phyloP scores from a whole-genome alignment of 1,139 yeast genomes.

The Hanseniaspora sp. region DNA sequence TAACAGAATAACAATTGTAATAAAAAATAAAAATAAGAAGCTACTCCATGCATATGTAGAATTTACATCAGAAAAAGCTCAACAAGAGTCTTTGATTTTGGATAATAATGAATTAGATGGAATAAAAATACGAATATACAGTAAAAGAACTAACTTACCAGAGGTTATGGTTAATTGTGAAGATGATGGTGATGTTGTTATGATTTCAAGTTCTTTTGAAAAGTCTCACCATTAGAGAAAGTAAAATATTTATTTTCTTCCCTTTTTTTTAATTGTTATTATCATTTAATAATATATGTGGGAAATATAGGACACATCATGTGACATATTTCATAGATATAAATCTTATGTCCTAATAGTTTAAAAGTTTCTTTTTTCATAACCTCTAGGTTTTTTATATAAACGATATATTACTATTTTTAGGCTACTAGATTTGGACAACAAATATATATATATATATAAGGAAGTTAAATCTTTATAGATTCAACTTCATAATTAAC shows the following conservation, averaged over 20 bases:
- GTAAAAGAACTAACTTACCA: slow-evolving; percentile 14
- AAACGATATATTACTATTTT: too few relatives aligned
- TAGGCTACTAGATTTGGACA: too few relatives aligned
- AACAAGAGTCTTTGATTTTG: slow-evolving; percentile 42
- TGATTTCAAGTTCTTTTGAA: slow-evolving; percentile 1
- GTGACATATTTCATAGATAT: too few relatives aligned
- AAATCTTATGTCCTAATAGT: too few relatives aligned
- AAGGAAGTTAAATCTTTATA: too few relatives aligned
- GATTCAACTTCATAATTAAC: too few relatives aligned
- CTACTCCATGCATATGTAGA: slow-evolving; percentile 60
- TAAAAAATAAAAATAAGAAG: slow-evolving; percentile 39
- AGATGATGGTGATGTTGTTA: slow-evolving; percentile 11
- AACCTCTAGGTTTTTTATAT: too few relatives aligned
- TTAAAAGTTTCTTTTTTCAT: too few relatives aligned
- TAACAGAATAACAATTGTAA: slow-evolving; percentile 63
- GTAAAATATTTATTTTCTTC: not conserved
- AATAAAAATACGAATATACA: slow-evolving; percentile 2
- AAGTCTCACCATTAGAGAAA: not conserved
- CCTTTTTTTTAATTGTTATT: not conserved
- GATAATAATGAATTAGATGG: slow-evolving; percentile 45
- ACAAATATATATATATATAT: too few relatives aligned
- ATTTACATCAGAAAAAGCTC: slow-evolving; percentile 40
- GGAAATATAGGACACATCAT: too few relatives aligned
- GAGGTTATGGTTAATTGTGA: slow-evolving; percentile 7
- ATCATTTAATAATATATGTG: too few relatives aligned